Conservation (phyloP, 1,139 yeast genomes). For the Saccharomycopsis hybrid region DNA sequence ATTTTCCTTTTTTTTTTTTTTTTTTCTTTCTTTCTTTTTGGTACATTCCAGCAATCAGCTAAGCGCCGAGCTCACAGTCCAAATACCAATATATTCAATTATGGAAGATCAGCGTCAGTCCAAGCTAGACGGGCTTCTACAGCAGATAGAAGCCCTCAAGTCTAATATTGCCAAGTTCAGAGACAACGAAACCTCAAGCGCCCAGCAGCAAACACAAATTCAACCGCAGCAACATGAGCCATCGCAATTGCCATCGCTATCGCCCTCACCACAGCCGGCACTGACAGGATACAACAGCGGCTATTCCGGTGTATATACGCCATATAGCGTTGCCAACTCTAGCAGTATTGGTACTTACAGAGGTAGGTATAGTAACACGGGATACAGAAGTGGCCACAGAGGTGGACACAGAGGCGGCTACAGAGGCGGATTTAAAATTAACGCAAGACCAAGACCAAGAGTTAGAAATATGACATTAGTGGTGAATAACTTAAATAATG, state of each 20-base stretch:
- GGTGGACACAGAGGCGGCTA: conserved; percentile 21
- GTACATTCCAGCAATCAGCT: no score
- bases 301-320: no score
- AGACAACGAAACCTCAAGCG: neutral
- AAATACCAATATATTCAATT: neutral
- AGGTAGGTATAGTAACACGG: neutral
- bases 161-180: neutral
- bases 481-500: conserved; percentile 22
- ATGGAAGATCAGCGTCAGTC: neutral
- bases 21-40: no score
- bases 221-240: no score
- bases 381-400: conserved; percentile 14
- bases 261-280: no score
- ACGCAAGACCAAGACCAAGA: neutral
- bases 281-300: no score
- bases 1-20: no score
- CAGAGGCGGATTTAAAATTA: neutral
- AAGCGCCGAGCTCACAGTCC: neutral
- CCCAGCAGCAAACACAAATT: no score
- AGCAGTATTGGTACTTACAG: no score
- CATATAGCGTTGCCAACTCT: no score
- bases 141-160: neutral
- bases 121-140: neutral
- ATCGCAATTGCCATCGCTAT: no score
- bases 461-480: conserved; percentile 30